Evolutionary conservation across 2,329 filamentous ascomycete species (phyloP).

Genomic region (Aspergillus awamori): DNA sequence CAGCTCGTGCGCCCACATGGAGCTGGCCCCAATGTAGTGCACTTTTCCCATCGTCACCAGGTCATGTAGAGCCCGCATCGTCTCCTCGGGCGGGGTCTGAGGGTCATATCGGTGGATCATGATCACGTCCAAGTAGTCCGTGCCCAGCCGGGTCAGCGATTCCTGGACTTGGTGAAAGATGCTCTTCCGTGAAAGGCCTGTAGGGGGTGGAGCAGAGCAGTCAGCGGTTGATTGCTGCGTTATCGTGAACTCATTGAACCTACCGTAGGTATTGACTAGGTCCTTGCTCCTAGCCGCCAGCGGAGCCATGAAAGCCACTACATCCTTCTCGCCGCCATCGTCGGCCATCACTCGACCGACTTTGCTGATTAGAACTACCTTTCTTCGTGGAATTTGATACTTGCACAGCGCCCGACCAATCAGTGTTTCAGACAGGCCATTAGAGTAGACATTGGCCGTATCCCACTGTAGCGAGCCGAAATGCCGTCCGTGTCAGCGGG

Average conservation of each 20-base stretch:
- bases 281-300: constrained; percentile 42
- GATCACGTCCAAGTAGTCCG: constrained; percentile 54
- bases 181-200: constrained; percentile 52
- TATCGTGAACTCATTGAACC: constrained; percentile 12
- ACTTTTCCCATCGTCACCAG: constrained; percentile 40
- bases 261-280: constrained; percentile 47
- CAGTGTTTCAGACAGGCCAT: constrained; percentile 64
- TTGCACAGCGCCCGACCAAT: constrained; percentile 65
- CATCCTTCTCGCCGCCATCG: constrained; percentile 25
- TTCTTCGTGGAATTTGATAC: constrained; percentile 59
- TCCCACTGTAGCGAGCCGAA: constrained; percentile 21
- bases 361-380: constrained; percentile 53
- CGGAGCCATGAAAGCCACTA: constrained; percentile 40
- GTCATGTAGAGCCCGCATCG: constrained; percentile 51
- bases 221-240: too few relatives aligned
- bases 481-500: neutral
- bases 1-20: constrained; percentile 41
- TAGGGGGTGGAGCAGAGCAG: too few relatives aligned
- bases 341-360: constrained; percentile 46
- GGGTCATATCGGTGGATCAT: constrained; percentile 54
- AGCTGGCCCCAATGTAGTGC: constrained; percentile 39
- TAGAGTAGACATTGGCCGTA: constrained; percentile 40
- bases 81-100: constrained; percentile 50
- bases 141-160: constrained; percentile 47
- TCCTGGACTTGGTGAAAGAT: constrained; percentile 54